phyloP scores from a whole-genome alignment of 495 filamentous ascomycete genomes.

The Podospora australis region DNA sequence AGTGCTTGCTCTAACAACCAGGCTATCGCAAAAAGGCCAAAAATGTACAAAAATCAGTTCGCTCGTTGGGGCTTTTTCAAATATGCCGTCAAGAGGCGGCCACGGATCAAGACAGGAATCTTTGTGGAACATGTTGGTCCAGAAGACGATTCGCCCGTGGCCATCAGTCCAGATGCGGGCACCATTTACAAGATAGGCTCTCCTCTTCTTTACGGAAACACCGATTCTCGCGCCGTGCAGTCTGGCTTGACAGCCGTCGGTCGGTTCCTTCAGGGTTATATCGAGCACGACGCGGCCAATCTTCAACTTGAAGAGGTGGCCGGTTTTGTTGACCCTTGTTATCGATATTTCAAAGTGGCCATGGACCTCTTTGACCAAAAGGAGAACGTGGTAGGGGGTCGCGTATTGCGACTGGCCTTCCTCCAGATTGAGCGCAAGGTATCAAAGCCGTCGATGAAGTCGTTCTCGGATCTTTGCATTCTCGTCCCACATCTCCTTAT shows the following conservation, averaged over 20 bases:
- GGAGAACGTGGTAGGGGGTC: slow-evolving; percentile 21
- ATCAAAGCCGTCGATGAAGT: slow-evolving; percentile 19
- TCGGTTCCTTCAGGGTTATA: slow-evolving; percentile 19
- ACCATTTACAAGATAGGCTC: slow-evolving; percentile 6
- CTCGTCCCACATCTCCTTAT: slow-evolving; percentile 24
- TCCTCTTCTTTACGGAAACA: slow-evolving; percentile 14
- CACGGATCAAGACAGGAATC: slow-evolving; percentile 7
- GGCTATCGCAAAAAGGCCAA: slow-evolving; percentile 23
- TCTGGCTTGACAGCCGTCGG: slow-evolving; percentile 20
- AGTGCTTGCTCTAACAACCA: no score
- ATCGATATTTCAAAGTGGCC: slow-evolving; percentile 25
- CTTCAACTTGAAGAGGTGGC: slow-evolving; percentile 16
- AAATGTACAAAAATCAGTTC: slow-evolving; percentile 33
- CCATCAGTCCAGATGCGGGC: slow-evolving; percentile 8
- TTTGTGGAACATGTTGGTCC: no score
- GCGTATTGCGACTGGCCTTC: slow-evolving; percentile 25
- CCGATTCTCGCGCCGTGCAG: slow-evolving; percentile 15
- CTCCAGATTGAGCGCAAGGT: slow-evolving; percentile 23
- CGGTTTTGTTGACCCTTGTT: slow-evolving; percentile 23
- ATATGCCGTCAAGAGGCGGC: slow-evolving; percentile 23
- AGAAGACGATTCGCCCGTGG: no score
- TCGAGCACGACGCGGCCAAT: slow-evolving; percentile 17
- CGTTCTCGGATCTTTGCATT: slow-evolving; percentile 26
- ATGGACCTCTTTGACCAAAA: slow-evolving; percentile 25
- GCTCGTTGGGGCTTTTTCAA: slow-evolving; percentile 29